Evolutionary conservation across 148 eudicot species (phyloP), one percentile per base, ranked within the genome.

Genomic region (Linanthus parryae): DNA sequence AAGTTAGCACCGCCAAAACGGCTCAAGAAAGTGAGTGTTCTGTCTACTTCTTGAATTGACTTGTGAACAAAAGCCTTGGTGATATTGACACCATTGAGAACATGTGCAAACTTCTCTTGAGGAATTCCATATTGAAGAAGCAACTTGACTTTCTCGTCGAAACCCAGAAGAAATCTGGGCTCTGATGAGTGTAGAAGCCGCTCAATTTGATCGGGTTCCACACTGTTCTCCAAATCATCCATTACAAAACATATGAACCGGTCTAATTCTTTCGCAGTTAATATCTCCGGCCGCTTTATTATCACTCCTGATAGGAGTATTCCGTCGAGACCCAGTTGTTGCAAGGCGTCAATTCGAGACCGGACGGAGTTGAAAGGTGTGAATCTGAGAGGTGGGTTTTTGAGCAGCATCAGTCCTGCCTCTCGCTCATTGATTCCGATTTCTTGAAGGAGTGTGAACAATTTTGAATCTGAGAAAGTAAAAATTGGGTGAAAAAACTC

Each of bases 71-170:
- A 56, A 11, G 85, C 90, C 76, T 79, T 92, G 35, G 68, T 62
- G 51, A 87, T 68, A 68, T 77, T 81, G n/a, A 77, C 71, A 45
- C 72, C 77, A 60, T 91, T 86, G 8, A 91, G 87, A 57, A 92
- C 79, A 63, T 81, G 69, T 24, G 36, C 78, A 57, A 92, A 68
- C 70, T 70, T 81, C 28, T 92, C 87, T 54, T 47, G 57, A 14
- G 94, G 71, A 58, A 87, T 53, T 15, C 98, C 96, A 47, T 57
- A 62, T 8, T 69, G 54, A 48, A 81, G 44, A 35, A 92, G 58
- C 44, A 84, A 59, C 50, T 46, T 43, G 24, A 84, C 78, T 58
- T 92, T 92, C 16, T 29, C 41, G 48, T 69, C 85, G 51, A 92
- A 92, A 17, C 84, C 96, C 19, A 31, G 42, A 14, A 80, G 51